A percentile compares a stretch with the other conserved stretches of the same genome.
These are phyloP conservation scores for Odonthalia washingtoniensis DNA, from an alignment of 31 red algal species.

Conservation along the genomic window DNA sequence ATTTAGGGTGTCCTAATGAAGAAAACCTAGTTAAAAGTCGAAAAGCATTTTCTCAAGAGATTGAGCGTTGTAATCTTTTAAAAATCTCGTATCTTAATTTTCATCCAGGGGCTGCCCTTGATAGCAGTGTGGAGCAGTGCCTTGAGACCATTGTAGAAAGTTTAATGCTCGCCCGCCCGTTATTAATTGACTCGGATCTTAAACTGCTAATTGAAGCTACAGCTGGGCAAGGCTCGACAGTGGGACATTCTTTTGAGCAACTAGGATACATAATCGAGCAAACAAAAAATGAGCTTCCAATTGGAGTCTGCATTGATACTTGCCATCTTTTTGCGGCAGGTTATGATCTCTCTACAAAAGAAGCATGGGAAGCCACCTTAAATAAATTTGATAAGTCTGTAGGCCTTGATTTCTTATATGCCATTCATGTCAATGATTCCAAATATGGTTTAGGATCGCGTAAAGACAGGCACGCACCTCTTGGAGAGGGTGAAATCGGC, in stretches of 20 bases:
- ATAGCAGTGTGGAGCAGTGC: neutral
- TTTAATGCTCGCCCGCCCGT: neutral
- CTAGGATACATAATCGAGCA: conserved; percentile 6
- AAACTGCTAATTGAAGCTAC: conserved; percentile 4
- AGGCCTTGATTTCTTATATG: neutral
- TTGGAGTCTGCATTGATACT: conserved; percentile 23
- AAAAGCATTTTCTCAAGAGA: neutral
- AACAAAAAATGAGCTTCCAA: neutral
- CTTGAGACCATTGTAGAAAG: conserved; percentile 2
- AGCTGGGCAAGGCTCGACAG: conserved; percentile 7
- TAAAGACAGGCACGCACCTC: neutral
- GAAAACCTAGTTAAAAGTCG: neutral
- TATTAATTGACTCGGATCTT: neutral
- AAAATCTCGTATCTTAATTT: neutral
- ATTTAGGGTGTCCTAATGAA: conserved; percentile 3
- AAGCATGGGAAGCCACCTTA: neutral
- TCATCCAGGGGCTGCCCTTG: conserved; percentile 1
- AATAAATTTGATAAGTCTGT: conserved; percentile 1
- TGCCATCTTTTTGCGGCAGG: conserved; percentile 16
- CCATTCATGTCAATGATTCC: conserved; percentile 3
- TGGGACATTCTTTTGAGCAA: neutral
- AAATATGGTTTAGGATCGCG: neutral
- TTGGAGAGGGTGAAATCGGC: conserved; percentile 16
- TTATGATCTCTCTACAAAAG: conserved; percentile 3
- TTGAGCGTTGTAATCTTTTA: neutral